Base-by-base conservation (phyloP, 2,329 filamentous ascomycete genomes). In the Fusarium coicis region DNA sequence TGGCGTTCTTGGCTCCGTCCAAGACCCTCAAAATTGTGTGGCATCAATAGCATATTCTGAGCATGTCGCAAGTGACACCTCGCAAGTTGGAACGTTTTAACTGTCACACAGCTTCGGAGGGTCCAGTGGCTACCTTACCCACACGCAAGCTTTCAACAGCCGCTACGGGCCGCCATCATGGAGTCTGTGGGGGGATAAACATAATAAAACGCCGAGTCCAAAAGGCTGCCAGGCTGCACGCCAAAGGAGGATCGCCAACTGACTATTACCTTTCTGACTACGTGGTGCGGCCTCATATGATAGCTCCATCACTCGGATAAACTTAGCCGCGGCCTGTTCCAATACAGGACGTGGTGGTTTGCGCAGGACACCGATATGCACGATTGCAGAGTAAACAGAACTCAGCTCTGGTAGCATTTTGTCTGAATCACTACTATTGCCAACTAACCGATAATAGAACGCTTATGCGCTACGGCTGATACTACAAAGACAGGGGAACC, bases 401-500 rank as follows among this genome's bases (percentile, higher is more conserved):
- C 54, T 39, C 40, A 43, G 37, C 58, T 55, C 47, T 60, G 32
- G 37, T 18, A 39, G 37, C 43, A 53, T 54, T 39, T 42, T 36
- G 36, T n/a, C 44, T 43, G 43, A 53, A 32, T 52, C 16, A 32
- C 28, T 32, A 32, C 28, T 32, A 42, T 47, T 37, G 39, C 18
- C 28, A 56, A 40, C 54, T 23, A 53, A 30, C 40, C 50, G 49
- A 67, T 28, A 53, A 34, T 43, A 60, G 34, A 47, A 57, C 43
- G 63, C 42, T 59, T 63, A 21, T 49, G 64, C 65, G 54, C 61
- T 62, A 61, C 44, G 53, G 65, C 61, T 63, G 63, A 76, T 67
- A 57, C 54, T 63, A 74, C 72, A 57, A 70, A 68, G 74, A 78
- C 76, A 78, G 71, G 77, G 78, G 78, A 73, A 62, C 78, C 79